Percentiles rank a stretch among this genome's conserved stretches.
Evolutionary conservation across 768 basidiomycete species (phyloP).

Genomic region (Gloeostereum incarnatum): DNA sequence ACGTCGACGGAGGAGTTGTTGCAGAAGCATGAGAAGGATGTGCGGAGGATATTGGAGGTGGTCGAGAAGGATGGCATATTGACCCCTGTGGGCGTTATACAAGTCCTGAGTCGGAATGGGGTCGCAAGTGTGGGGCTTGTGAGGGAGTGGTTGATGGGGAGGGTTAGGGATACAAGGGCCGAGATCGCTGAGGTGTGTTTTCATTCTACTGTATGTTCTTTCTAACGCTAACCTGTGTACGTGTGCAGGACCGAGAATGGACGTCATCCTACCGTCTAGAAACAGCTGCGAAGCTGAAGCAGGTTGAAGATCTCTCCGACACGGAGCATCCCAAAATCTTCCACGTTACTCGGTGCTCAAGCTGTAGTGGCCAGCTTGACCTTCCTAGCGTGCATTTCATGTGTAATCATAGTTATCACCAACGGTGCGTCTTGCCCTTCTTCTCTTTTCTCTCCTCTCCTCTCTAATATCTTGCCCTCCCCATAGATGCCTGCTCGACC

Average conservation of each 20-base stretch:
- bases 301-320: constrained; percentile 76
- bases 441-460: not conserved
- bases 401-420: constrained; percentile 97
- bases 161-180: constrained; percentile 62
- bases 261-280: constrained; percentile 86
- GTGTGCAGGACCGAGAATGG: constrained; percentile 71
- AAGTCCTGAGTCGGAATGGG: constrained; percentile 79
- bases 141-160: constrained; percentile 80
- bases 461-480: not conserved
- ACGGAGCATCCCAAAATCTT: constrained; percentile 77
- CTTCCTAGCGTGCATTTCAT: constrained; percentile 94
- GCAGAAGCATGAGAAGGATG: constrained; percentile 57
- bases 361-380: constrained; percentile 84
- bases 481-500: constrained; percentile 75
- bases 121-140: constrained; percentile 89
- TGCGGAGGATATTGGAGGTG: constrained; percentile 61
- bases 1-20: constrained; percentile 75
- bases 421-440: constrained; percentile 44
- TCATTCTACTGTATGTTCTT: constrained; percentile 3
- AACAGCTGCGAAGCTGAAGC: constrained; percentile 68
- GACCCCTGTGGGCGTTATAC: constrained; percentile 84
- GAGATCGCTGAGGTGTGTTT: constrained; percentile 73
- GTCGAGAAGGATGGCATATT: constrained; percentile 79
- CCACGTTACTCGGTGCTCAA: constrained; percentile 89
- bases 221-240: too few relatives aligned